Conservation (phyloP, 371 early-diverging fungal species). For the Fennellomyces sp. region DNA sequence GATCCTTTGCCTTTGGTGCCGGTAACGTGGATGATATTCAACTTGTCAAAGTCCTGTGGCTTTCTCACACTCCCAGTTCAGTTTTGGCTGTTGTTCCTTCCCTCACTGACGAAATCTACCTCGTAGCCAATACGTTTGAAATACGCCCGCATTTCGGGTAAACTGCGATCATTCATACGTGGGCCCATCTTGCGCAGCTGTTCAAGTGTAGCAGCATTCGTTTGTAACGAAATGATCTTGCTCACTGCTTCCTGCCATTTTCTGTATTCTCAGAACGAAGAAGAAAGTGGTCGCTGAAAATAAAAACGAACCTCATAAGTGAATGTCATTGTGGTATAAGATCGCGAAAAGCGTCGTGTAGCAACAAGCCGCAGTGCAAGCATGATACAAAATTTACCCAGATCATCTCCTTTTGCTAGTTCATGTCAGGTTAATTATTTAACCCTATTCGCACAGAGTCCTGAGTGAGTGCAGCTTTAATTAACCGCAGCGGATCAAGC, state of each 20-base stretch:
- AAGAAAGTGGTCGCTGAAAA: background rate
- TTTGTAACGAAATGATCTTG: slow-evolving; percentile 79
- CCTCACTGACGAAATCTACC: slow-evolving; percentile 46
- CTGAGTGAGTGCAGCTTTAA: no score
- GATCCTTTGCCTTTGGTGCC: slow-evolving; percentile 93
- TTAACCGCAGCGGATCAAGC: no score
- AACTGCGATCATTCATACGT: slow-evolving; percentile 64
- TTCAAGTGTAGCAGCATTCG: slow-evolving; percentile 81
- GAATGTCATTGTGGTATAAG: slow-evolving; percentile 13
- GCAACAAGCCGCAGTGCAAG: background rate
- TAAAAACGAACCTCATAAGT: slow-evolving; percentile 9
- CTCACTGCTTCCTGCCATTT: slow-evolving; percentile 81
- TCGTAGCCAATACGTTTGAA: slow-evolving; percentile 74
- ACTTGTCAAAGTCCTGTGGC: slow-evolving; percentile 63
- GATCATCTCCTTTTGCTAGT: no score
- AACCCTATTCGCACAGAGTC: no score
- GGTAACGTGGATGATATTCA: slow-evolving; percentile 84
- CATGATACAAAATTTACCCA: no score
- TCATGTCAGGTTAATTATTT: no score
- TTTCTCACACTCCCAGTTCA: slow-evolving; percentile 12
- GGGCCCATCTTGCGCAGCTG: slow-evolving; percentile 73
- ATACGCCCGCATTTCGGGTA: slow-evolving; percentile 76
- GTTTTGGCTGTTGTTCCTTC: background rate
- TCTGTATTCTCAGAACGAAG: background rate
- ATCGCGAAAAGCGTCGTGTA: background rate